Base-by-base conservation (phyloP, 768 basidiomycete genomes). In the Cystobasidium onofrii region DNA sequence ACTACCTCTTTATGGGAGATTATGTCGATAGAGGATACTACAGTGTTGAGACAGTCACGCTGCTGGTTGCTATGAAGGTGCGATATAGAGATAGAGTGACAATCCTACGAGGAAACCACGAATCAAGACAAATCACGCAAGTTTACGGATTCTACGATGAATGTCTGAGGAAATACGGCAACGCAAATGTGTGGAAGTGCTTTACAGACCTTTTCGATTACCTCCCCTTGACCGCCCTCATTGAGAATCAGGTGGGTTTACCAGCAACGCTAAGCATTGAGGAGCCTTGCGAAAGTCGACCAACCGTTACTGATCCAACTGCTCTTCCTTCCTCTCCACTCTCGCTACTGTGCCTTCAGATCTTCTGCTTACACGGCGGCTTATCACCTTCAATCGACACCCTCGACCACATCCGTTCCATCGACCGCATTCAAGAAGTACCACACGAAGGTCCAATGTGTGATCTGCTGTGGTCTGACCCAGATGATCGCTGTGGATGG, bases 371-470 rank as follows among this genome's bases (percentile, higher is more conserved):
- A 54, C 73, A 73, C 62, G 70, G 43, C 57, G 60, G 60, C 15
- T 67, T 55, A 44, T 98, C 94, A 66, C 96, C 96, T 23, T 98
- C 96, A 75, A 98, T 98, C 82, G 95, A 99, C 84, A 98, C 96
- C 76, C 89, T 99, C 77, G 96, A 99, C 85, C 96, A 99, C 80
- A 95, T 99, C 76, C 91, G 96, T 76, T 89, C 92, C 62, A 97
- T 99, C 80, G 96, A 99, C 84, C 90, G 96, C 70, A 92, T 97
- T 77, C 96, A 99, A 83, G 96, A 99, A 81, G 96, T 99, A 1
- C 96, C 96, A 2, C 96, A 99, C 82, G 96, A 99, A 84, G 96
- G 96, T 1, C 96, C 96, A 23, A 99, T 99, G 96, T 99, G 96
- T 80, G 96, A 99, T 83, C 85, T 99, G 70, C 86, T 99, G 75